Evolutionary conservation across 257 asterid species (phyloP).

Genomic region (Nicotiana undulata): DNA sequence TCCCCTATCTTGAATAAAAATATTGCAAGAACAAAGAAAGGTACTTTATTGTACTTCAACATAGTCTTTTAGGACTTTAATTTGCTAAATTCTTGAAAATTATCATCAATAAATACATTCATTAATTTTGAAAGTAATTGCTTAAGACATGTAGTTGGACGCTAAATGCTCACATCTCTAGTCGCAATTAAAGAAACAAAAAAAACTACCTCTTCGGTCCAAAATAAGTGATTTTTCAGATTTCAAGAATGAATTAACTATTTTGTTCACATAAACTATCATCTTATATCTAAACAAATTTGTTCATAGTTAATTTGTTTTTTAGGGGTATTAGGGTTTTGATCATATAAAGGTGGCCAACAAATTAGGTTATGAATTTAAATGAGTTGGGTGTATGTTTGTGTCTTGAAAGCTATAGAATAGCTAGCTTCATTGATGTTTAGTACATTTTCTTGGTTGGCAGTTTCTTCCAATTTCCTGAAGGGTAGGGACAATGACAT

Average conservation of each 20-base stretch:
- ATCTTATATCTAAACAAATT: not conserved
- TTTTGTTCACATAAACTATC: no score
- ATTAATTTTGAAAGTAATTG: no score
- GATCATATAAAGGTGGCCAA: not conserved
- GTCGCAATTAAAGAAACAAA: no score
- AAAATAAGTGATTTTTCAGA: no score
- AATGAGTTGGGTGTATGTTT: not conserved
- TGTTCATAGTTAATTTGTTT: no score
- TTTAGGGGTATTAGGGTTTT: not conserved
- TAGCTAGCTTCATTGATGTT: not conserved
- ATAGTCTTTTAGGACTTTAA: no score
- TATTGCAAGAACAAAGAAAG: not conserved
- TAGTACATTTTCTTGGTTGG: not conserved
- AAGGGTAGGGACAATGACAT: slow-evolving; percentile 1
- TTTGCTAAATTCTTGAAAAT: no score
- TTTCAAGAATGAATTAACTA: no score
- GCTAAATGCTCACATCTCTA: no score
- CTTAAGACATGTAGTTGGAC: no score
- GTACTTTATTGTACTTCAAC: not conserved
- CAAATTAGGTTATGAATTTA: not conserved
- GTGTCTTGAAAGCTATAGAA: not conserved
- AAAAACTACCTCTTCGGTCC: no score
- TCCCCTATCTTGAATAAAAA: not conserved
- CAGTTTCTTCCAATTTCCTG: not conserved
- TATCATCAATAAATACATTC: no score